A percentile compares a stretch with the other conserved stretches of the same genome.
Conservation (phyloP, 257 asterid genomes). For the Solanum pimpinellifolium region DNA sequence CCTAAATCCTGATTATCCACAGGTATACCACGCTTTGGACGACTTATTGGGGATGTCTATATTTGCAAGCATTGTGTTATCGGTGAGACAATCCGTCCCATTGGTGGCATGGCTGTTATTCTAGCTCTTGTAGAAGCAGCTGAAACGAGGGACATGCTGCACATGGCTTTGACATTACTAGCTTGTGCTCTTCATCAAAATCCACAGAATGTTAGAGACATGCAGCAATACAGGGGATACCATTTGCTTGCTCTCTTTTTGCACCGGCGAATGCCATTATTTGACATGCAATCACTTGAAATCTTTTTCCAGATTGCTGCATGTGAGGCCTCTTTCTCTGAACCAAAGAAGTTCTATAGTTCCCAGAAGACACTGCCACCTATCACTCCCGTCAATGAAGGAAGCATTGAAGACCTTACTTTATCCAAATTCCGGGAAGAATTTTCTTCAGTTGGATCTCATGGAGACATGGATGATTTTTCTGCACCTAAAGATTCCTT, state of each 20-base stretch:
- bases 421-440: conserved; percentile 75
- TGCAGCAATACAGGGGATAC: conserved; percentile 92
- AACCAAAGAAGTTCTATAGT: conserved; percentile 51
- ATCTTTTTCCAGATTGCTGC: conserved; percentile 97
- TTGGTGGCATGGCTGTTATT: conserved; percentile 94
- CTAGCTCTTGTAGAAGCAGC: conserved; percentile 99
- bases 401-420: conserved; percentile 64
- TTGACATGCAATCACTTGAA: conserved; percentile 97
- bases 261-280: conserved; percentile 85
- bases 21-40: conserved; percentile 99
- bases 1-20: conserved; percentile 14
- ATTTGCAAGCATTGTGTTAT: conserved; percentile 88
- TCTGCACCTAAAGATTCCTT: conserved; percentile 81
- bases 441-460: conserved; percentile 85
- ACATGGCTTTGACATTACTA: conserved; percentile 81
- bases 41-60: conserved; percentile 80
- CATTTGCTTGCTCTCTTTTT: conserved; percentile 92
- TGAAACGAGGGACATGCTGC: conserved; percentile 97
- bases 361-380: conserved; percentile 43
- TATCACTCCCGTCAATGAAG: conserved; percentile 35
- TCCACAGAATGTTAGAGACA: conserved; percentile 94
- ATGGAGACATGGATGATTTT: conserved; percentile 85
- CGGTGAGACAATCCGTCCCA: conserved; percentile 84
- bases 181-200: conserved; percentile 92
- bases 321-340: conserved; percentile 96